Evolutionary conservation across 805 yeast species (phyloP).

Genomic region (Nakazawaea sp.): DNA sequence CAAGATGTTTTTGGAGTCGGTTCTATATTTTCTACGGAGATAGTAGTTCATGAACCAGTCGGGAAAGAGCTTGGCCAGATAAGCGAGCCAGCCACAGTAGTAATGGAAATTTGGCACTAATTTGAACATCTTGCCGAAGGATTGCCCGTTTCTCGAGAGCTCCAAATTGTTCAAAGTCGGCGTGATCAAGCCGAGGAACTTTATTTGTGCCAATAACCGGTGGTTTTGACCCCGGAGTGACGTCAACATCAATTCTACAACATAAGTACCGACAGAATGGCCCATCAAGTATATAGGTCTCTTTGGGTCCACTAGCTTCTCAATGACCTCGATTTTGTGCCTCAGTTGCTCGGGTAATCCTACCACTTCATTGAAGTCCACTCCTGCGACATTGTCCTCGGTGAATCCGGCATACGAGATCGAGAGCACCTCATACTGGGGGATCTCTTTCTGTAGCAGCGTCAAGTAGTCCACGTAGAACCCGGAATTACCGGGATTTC

Average conservation of each 20-base stretch:
- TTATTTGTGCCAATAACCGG: constrained; percentile 22
- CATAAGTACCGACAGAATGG: constrained; percentile 69
- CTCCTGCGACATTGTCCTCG: constrained; percentile 12
- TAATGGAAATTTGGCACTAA: constrained; percentile 5
- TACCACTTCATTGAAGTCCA: constrained; percentile 13
- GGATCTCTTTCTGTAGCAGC: constrained; percentile 31
- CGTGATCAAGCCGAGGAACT: constrained; percentile 53
- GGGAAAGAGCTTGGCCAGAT: constrained; percentile 4
- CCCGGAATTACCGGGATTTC: constrained; percentile 70
- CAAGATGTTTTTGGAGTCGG: not conserved
- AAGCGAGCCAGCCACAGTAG: constrained; percentile 13
- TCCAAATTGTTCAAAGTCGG: constrained; percentile 67
- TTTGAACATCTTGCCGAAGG: not conserved
- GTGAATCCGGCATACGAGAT: constrained; percentile 62
- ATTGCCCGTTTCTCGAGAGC: constrained; percentile 17
- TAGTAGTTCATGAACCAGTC: not conserved
- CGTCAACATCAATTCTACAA: constrained; percentile 46
- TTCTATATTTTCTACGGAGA: not conserved
- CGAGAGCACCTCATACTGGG: constrained; percentile 45
- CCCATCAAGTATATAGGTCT: constrained; percentile 45
- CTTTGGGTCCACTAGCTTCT: constrained; percentile 21
- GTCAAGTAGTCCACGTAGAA: constrained; percentile 53
- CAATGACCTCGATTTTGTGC: constrained; percentile 50
- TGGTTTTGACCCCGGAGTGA: constrained; percentile 19
- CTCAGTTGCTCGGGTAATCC: constrained; percentile 45